Evolutionary conservation across 805 yeast genomes (phyloP).

Genomic region (Teunomyces lycoperdinae): DNA sequence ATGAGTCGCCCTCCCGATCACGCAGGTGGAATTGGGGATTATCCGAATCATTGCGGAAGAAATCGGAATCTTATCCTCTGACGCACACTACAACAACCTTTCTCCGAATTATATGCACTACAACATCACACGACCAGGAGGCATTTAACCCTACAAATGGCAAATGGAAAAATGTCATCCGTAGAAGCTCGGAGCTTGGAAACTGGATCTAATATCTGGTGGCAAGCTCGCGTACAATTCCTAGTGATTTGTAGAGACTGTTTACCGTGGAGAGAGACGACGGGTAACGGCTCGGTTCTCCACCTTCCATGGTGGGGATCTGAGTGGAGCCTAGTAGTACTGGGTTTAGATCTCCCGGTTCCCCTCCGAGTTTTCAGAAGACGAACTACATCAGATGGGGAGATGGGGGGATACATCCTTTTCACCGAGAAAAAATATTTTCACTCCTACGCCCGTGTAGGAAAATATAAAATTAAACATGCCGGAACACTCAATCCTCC

Average conservation of each 20-base stretch:
- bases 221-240: not conserved
- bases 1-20: conserved; percentile 3
- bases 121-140: not conserved
- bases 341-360: not conserved
- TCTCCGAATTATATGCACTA: conserved; percentile 2
- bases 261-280: not conserved
- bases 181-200: not conserved
- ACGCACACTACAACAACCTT: conserved; percentile 1
- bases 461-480: not conserved
- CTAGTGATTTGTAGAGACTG: not conserved
- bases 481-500: not conserved
- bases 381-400: not conserved
- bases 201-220: not conserved
- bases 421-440: conserved; percentile 1
- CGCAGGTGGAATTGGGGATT: not conserved
- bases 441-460: not conserved
- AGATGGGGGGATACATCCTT: conserved; percentile 1
- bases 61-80: not conserved
- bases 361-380: conserved; percentile 1
- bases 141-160: not conserved
- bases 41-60: conserved; percentile 1
- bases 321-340: not conserved
- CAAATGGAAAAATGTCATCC: conserved; percentile 1
- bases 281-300: not conserved
- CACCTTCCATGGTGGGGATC: conserved; percentile 1